Evolutionary conservation across 805 yeast genomes (phyloP), one percentile per base, ranked within the genome.

Genomic region (Naumovozyma castellii): DNA sequence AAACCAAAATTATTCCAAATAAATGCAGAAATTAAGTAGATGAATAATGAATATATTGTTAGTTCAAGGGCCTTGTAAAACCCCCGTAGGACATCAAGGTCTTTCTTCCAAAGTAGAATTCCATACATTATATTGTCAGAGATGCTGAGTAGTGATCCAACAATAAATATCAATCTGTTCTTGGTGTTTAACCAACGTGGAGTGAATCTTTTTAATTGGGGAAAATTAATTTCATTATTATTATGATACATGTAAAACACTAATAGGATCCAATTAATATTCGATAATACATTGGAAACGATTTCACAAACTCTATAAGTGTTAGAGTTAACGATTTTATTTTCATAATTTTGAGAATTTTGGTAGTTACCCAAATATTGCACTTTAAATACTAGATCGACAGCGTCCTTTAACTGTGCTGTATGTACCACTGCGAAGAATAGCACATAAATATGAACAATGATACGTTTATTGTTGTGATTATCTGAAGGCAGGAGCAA

Each of bases 361-460:
- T 80, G 75, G 39, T 70, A 67, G 45, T 80, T 76, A 1, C 50
- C 45, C 5, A 54, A 54, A 51, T 77, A 80, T 51, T 83, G 86
- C 0, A 38, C 28, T 18, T 64, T 48, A 34, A 84, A 66, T 2
- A 68, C 64, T 1, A 54, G 47, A 13, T 41, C 32, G 17, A 79
- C 73, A 22, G 76, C 54, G 41, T 64, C 64, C 2, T 61, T 52
- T 14, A 84, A 56, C 10, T 75, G 58, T 1, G 73, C 70, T 1
- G 85, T 76, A 38, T 73, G 65, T 8, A 72, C 66, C 1, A 73
- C 59, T 12, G 85, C 75, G 41, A 70, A 71, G 39, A 76, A 64
- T 16, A 78, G 47, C n/a, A 81, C 75, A 4, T 83, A 75, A 8
- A 78, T 22, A 31, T 72, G 73, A 29, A 84, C 70, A 34, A 77